Percentiles rank a stretch among this genome's conserved stretches.
Conservation (phyloP, 2,329 filamentous ascomycete species). For the Fusarium bactridioides region DNA sequence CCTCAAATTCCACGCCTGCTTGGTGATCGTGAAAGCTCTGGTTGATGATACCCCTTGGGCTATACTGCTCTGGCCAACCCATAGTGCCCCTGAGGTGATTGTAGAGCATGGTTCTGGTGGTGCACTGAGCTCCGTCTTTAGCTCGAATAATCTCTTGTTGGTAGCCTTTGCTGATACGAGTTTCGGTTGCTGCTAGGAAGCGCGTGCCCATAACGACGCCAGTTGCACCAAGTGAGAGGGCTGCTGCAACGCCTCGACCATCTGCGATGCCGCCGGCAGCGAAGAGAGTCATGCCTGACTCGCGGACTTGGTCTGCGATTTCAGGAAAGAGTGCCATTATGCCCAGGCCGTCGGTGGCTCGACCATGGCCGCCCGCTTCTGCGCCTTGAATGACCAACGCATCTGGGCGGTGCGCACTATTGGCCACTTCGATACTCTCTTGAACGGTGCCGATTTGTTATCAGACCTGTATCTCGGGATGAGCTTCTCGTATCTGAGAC, state of each 20-base stretch:
- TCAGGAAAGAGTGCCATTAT: conserved; percentile 60
- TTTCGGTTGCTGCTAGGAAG: conserved; percentile 61
- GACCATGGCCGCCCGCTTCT: conserved; percentile 63
- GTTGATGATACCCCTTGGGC: conserved; percentile 52
- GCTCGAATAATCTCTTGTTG: conserved; percentile 53
- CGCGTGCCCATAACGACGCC: conserved; percentile 70
- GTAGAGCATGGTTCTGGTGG: conserved; percentile 53
- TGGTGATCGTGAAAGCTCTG: conserved; percentile 48
- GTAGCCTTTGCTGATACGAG: conserved; percentile 51
- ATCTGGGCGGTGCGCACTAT: conserved; percentile 51
- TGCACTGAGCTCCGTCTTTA: conserved; percentile 49
- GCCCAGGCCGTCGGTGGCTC: conserved; percentile 52
- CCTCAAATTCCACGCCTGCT: conserved; percentile 51
- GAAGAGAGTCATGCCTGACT: conserved; percentile 52
- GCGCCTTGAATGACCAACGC: conserved; percentile 61
- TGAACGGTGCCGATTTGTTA: conserved; percentile 58
- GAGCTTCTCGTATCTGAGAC: conserved; percentile 49
- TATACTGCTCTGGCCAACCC: conserved; percentile 53
- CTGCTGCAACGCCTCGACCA: conserved; percentile 58
- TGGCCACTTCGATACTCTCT: conserved; percentile 55
- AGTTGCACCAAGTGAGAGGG: conserved; percentile 58
- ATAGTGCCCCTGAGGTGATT: conserved; percentile 52
- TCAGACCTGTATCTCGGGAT: conserved; percentile 56
- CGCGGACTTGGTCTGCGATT: conserved; percentile 50
- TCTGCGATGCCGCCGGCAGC: conserved; percentile 63